Base-by-base conservation (phyloP, 768 basidiomycete genomes). In the Pseudohyphozyma bogoriensis region DNA sequence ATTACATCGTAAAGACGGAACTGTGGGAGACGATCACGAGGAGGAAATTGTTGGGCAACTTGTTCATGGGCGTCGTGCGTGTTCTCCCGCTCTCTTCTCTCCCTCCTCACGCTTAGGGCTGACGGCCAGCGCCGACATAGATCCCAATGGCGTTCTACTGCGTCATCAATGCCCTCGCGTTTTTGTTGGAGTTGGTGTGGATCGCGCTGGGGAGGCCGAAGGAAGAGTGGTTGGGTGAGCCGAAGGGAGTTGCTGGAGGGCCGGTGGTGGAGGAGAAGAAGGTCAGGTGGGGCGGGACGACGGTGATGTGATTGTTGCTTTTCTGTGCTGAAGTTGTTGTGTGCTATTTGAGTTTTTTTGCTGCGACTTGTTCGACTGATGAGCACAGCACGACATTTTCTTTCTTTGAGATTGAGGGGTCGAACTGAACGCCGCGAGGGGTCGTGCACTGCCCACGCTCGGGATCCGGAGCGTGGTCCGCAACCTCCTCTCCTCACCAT, bases 21-120 rank as follows among this genome's bases (percentile, higher is more conserved):
- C 71, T 83, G 10, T 82, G 80, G 80, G 82, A 83, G 29, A 82
- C 81, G 2, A 79, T 83, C 54, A 76, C 74, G 4, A 76, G 82
- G 0, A 71, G 82, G 53, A 82, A 82, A 1, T 26, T 81, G 16
- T 57, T 80, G 8, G 81, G 82, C 4, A 83, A 83, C 64, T 49
- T 82, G 4, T 63, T 79, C 37, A 83, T 83, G 82, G 82, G 82
- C 4, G 66, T 82, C 20, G 77, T 82, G 36, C 40, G 32, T 29
- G 11, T 12, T 22, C 13, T 40, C 10, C 51, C 39, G 7, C 29
- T 44, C 39, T 20, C 29, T 29, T 47, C 32, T 56, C 10, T 37
- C 56, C 36, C 31, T 10, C 24, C 26, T 42, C 29, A 12, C n/a
- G 31, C 54, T 22, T 24, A 22, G 16, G 22, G 24, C 36, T 49